Evolutionary conservation across 768 basidiomycete genomes (phyloP).

Genomic region (Russula lepida): DNA sequence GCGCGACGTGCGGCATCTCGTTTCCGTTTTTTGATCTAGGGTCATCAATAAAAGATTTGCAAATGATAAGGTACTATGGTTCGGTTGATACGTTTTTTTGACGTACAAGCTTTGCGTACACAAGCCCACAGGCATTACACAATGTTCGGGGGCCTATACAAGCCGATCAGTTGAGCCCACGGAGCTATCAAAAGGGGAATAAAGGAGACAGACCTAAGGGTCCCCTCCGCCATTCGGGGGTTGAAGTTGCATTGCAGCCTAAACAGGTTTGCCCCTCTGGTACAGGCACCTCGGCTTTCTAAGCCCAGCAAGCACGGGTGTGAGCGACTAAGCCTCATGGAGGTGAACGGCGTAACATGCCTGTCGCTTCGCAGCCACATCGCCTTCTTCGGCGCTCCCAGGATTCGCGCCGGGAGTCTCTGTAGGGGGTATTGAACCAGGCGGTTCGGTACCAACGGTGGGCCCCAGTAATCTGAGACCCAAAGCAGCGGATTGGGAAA

Average conservation of each 20-base stretch:
- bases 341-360: constrained; percentile 19
- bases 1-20: constrained; percentile 20
- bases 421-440: constrained; percentile 11
- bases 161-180: constrained; percentile 19
- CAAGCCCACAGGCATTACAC: constrained; percentile 81
- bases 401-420: constrained; percentile 20
- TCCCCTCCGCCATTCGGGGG: constrained; percentile 81
- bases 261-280: constrained; percentile 68
- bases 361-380: constrained; percentile 25
- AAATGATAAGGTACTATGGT: constrained; percentile 4
- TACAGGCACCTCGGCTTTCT: constrained; percentile 36
- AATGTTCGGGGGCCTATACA: constrained; percentile 64
- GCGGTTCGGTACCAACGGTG: constrained; percentile 21
- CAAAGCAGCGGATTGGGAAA: constrained; percentile 37
- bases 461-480: constrained; percentile 40
- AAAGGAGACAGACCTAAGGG: constrained; percentile 52
- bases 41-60: constrained; percentile 3
- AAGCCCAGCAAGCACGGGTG: constrained; percentile 2
- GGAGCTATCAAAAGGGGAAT: constrained; percentile 1
- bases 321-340: constrained; percentile 10
- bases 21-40: constrained; percentile 22
- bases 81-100: constrained; percentile 8
- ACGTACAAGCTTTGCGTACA: constrained; percentile 73
- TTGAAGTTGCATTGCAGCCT: constrained; percentile 76
- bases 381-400: constrained; percentile 23